Conservation (phyloP, 805 yeast genomes). For the Yamadazyma philogaea region DNA sequence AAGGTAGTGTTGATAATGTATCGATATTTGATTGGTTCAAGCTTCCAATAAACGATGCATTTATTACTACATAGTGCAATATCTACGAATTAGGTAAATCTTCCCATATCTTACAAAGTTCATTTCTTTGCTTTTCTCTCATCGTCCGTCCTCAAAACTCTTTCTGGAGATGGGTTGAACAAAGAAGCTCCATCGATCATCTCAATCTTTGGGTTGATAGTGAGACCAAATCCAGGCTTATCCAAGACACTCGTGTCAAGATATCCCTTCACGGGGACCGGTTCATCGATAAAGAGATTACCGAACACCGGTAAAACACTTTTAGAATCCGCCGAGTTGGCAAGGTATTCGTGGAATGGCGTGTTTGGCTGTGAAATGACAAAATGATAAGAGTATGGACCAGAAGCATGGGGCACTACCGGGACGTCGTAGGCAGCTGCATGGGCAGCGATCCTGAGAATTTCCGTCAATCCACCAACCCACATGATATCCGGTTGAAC, state of each 20-base stretch:
- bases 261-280: conserved; percentile 45
- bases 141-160: conserved; percentile 25
- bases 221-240: conserved; percentile 51
- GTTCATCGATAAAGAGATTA: conserved; percentile 43
- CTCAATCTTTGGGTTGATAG: conserved; percentile 41
- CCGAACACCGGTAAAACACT: conserved; percentile 48
- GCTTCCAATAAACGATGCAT: conserved; percentile 12
- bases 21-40: conserved; percentile 19
- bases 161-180: conserved; percentile 39
- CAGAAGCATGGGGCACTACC: conserved; percentile 53
- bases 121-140: conserved; percentile 7
- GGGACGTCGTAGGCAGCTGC: conserved; percentile 54
- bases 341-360: conserved; percentile 51
- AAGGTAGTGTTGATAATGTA: conserved; percentile 12
- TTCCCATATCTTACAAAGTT: background rate
- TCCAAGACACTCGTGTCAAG: conserved; percentile 38
- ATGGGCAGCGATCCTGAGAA: conserved; percentile 44
- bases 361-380: conserved; percentile 49
- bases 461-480: conserved; percentile 52
- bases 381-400: conserved; percentile 51
- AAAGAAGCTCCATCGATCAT: conserved; percentile 39
- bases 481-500: conserved; percentile 54
- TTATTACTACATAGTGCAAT: conserved; percentile 5
- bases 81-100: background rate
- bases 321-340: conserved; percentile 48